These are phyloP conservation scores for Eucalyptus regnans DNA, from an alignment of 345 rosid species.

Conservation along the genomic window DNA sequence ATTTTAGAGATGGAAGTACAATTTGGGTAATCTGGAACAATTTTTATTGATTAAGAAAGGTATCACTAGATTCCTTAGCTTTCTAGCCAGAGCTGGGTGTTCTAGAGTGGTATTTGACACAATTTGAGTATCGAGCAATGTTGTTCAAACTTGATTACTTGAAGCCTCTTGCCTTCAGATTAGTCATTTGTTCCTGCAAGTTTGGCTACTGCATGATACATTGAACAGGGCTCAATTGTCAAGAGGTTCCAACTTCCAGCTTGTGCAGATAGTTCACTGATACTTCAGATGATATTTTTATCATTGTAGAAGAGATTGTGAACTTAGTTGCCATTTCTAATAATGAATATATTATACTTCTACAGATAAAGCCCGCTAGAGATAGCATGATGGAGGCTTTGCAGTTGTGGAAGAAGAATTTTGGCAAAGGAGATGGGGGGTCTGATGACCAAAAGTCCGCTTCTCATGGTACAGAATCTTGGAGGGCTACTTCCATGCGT, in stretches of 20 bases:
- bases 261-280: background rate
- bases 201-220: background rate
- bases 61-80: background rate
- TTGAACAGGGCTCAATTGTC: background rate
- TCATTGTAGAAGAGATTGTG: background rate
- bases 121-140: background rate
- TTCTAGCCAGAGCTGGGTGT: background rate
- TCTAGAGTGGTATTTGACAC: background rate
- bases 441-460: conserved; percentile 48
- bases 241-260: background rate
- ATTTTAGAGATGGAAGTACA: background rate
- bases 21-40: background rate
- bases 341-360: background rate
- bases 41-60: background rate
- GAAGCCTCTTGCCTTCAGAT: background rate
- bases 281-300: background rate
- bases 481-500: background rate
- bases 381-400: conserved; percentile 92
- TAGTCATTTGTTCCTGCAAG: background rate
- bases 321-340: background rate
- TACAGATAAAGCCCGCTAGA: conserved; percentile 90
- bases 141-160: background rate
- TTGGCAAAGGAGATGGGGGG: conserved; percentile 67
- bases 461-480: conserved; percentile 35
- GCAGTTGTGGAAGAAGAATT: conserved; percentile 81